These are phyloP conservation scores for Penstemon barbatus DNA, from an alignment of 257 asterid genomes.

Conservation along the genomic window DNA sequence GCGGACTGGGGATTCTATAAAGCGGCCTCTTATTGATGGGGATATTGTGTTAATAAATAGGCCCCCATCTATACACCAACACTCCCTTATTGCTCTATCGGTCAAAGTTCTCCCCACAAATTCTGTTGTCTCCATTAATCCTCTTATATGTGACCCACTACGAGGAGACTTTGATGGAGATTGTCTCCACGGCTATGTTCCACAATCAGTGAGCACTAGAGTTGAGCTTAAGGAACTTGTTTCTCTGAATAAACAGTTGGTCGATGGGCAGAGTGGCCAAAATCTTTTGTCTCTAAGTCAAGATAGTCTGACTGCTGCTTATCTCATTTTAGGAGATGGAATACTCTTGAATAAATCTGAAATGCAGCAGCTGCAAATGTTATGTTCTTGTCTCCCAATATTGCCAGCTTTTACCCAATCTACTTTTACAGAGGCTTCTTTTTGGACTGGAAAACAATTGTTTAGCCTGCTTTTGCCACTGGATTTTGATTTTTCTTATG, in stretches of 20 bases:
- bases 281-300: conserved; percentile 77
- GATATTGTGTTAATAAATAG: conserved; percentile 79
- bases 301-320: conserved; percentile 90
- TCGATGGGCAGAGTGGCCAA: conserved; percentile 78
- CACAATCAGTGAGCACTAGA: conserved; percentile 71
- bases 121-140: conserved; percentile 72
- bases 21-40: conserved; percentile 80
- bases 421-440: conserved; percentile 29
- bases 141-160: conserved; percentile 80
- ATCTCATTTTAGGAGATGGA: conserved; percentile 65
- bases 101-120: conserved; percentile 69
- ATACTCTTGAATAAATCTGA: conserved; percentile 56
- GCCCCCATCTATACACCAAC: conserved; percentile 97
- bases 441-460: conserved; percentile 89
- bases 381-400: conserved; percentile 40
- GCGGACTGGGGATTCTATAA: conserved; percentile 61
- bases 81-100: conserved; percentile 77
- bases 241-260: conserved; percentile 59
- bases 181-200: conserved; percentile 92
- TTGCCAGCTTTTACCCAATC: conserved; percentile 55
- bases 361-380: conserved; percentile 95
- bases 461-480: conserved; percentile 70
- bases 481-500: conserved; percentile 49
- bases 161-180: conserved; percentile 99
- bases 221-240: conserved; percentile 86